Evolutionary conservation across 1,284 basidiomycete genomes (phyloP), one percentile per base, ranked within the genome.

Genomic region (Rhodotorula sp.): DNA sequence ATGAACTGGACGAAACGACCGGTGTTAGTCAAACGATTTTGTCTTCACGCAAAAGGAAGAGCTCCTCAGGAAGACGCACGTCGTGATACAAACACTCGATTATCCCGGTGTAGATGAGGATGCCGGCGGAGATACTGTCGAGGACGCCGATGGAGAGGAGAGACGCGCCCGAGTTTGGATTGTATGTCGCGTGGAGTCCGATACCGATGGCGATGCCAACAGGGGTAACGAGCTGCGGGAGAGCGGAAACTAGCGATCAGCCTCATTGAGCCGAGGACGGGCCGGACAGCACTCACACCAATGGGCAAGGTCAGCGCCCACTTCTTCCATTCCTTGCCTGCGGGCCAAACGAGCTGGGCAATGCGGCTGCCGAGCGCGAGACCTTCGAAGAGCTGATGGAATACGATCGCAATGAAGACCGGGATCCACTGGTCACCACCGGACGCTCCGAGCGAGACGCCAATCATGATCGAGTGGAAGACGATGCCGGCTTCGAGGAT

Each of bases 401-500:
- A 80, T 48, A 74, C 72, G 67, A 80, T 78, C 6, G 79, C 78
- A 46, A 78, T 75, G 54, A 80, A 72, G 12, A 80, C 73, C 0
- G 80, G 76, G 6, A 77, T 71, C 68, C 77, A 79, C 51, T 73
- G 72, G 12, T 66, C 60, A 30, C 73, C 76, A 22, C 71, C 68
- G n/a, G 67, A 70, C 2, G 75, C 77, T 42, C 80, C 81, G n/a
- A 83, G 76, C 7, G 80, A 80, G 17, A 81, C 80, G 20, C 80
- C 80, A 18, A 78, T 78, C 76, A 78, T 76, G 67, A 78, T 76
- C 53, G 76, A 77, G 66, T 80, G 82, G 77, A 83, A 83, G 70
- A 83, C 79, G 73, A 83, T 83, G 46, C 83, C 83, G 0, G 79
- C 80, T 64, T 83, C 82, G 44, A 83, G 78, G 29, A 82, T 75